phyloP scores from a whole-genome alignment of 2,329 filamentous ascomycete genomes.

The Monilinia fructicola region DNA sequence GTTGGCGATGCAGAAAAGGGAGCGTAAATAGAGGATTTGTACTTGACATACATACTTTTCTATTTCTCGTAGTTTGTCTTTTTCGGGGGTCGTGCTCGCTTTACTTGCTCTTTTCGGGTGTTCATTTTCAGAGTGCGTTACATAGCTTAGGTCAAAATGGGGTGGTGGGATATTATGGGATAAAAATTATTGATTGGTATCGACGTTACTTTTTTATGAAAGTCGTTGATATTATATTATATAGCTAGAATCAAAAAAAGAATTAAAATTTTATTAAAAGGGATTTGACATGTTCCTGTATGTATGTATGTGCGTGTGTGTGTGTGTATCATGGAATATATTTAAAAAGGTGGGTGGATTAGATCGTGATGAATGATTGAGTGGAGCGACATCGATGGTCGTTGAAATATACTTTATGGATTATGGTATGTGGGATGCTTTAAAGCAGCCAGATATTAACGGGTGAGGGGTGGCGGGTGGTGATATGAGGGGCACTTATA shows the following conservation, averaged over 20 bases:
- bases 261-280: constrained; percentile 8
- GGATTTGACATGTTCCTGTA: not conserved
- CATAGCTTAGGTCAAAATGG: constrained; percentile 14
- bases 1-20: constrained; percentile 5
- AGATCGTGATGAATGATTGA: not conserved
- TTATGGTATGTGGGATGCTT: not conserved
- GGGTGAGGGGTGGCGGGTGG: not conserved
- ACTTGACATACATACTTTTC: constrained; percentile 3
- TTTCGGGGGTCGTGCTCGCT: constrained; percentile 1
- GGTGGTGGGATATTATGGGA: constrained; percentile 5
- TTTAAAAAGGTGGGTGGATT: not conserved
- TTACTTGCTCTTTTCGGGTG: constrained; percentile 17
- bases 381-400: not conserved
- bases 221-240: constrained; percentile 9
- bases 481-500: not conserved
- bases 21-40: constrained; percentile 1
- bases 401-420: not conserved
- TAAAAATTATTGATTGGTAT: constrained; percentile 19
- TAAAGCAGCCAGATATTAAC: not conserved
- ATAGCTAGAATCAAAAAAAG: constrained; percentile 16
- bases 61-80: constrained; percentile 4
- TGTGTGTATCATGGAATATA: not conserved
- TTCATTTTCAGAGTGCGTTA: constrained; percentile 7
- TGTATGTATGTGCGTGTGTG: too few relatives aligned
- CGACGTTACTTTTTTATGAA: not conserved